A percentile compares a stretch with the other conserved stretches of the same genome.
phyloP scores from a whole-genome alignment of 106 monocot genomes.

The Cymbidium sinense region DNA sequence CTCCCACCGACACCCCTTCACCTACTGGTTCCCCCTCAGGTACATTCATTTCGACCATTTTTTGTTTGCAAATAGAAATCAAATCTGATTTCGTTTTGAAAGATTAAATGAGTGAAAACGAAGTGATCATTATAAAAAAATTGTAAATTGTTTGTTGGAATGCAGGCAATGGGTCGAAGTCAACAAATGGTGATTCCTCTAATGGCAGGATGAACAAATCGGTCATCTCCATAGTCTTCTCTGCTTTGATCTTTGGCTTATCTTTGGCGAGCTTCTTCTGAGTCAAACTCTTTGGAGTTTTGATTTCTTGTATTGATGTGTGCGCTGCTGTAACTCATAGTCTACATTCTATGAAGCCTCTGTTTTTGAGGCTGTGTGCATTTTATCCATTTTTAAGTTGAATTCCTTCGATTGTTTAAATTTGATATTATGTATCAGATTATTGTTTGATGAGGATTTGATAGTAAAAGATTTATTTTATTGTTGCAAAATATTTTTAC shows the following conservation, averaged over 20 bases:
- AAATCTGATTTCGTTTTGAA: neutral
- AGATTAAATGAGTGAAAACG: neutral
- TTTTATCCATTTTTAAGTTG: neutral
- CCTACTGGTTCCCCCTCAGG: neutral
- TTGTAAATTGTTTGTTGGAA: too few species aligned
- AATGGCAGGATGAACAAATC: slow-evolving; percentile 2
- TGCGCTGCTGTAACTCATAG: neutral
- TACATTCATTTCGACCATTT: neutral
- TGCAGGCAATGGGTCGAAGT: slow-evolving; percentile 4
- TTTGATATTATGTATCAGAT: neutral
- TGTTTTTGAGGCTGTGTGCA: neutral
- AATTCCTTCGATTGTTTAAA: neutral
- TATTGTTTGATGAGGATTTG: too few species aligned
- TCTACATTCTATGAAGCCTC: neutral
- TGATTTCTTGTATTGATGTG: neutral
- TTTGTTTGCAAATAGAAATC: neutral
- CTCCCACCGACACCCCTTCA: neutral
- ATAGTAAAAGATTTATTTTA: too few species aligned
- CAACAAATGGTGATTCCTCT: neutral
- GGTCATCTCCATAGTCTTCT: neutral
- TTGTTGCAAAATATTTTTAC: too few species aligned
- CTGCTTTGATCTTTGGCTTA: neutral
- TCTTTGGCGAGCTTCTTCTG: too few species aligned
- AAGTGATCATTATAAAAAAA: too few species aligned
- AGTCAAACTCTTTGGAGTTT: too few species aligned